Conservation (phyloP, 106 monocot species). For the Allium cepa region DNA sequence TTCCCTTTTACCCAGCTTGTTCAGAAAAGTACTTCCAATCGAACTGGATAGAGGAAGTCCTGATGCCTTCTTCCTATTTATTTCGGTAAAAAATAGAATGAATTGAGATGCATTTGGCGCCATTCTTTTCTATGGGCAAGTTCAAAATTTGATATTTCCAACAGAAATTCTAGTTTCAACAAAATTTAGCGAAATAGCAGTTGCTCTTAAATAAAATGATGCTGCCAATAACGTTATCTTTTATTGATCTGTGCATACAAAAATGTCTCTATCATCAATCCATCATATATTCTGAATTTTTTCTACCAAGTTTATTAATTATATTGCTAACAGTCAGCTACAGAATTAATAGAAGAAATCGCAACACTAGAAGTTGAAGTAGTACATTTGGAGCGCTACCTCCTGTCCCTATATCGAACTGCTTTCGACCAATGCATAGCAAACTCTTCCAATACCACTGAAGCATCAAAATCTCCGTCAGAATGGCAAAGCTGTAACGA, state of each 20-base stretch:
- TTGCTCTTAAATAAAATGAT: neutral
- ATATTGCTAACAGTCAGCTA: conserved; percentile 32
- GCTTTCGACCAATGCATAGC: conserved; percentile 36
- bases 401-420: conserved; percentile 64
- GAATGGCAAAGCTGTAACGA: conserved; percentile 10
- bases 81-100: no score
- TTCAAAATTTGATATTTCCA: no score
- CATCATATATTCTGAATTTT: neutral
- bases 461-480: conserved; percentile 1
- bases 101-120: no score
- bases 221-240: neutral
- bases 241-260: neutral
- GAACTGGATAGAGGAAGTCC: no score
- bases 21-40: no score
- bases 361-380: conserved; percentile 70
- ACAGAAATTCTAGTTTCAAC: neutral
- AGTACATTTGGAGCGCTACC: conserved; percentile 50
- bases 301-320: conserved; percentile 4
- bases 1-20: no score
- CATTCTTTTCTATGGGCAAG: no score
- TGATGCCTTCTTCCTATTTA: no score
- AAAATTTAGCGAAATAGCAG: neutral
- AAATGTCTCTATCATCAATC: no score
- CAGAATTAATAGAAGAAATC: conserved; percentile 66
- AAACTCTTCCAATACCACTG: conserved; percentile 12